Conservation (phyloP, 768 basidiomycete species). For the Rhizopogon sp. region DNA sequence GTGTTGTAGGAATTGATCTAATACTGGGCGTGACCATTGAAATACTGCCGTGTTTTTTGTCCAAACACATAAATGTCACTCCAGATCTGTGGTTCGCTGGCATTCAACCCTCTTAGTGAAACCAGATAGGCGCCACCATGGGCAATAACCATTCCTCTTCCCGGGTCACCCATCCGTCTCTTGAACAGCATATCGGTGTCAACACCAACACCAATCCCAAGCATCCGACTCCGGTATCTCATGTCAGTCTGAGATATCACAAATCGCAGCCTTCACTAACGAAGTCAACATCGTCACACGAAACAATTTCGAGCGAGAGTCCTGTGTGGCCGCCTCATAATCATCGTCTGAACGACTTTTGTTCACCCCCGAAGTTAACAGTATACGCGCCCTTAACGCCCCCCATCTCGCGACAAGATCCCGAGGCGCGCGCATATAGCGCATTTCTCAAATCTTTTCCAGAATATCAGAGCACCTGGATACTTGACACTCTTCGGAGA, state of each 20-base stretch:
- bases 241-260: slow-evolving; percentile 35
- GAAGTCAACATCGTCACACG: slow-evolving; percentile 34
- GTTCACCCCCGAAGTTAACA: slow-evolving; percentile 8
- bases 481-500: slow-evolving; percentile 60
- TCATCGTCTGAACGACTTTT: slow-evolving; percentile 1
- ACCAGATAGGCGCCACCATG: slow-evolving; percentile 15
- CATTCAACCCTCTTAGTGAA: neutral
- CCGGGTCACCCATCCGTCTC: slow-evolving; percentile 15
- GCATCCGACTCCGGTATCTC: slow-evolving; percentile 21
- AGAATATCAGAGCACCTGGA: slow-evolving; percentile 68
- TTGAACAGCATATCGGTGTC: slow-evolving; percentile 2
- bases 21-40: neutral
- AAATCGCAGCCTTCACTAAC: slow-evolving; percentile 30
- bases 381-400: slow-evolving; percentile 24
- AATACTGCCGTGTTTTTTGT: neutral
- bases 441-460: slow-evolving; percentile 40
- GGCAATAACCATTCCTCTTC: slow-evolving; percentile 26
- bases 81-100: no score
- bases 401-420: slow-evolving; percentile 22
- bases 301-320: slow-evolving; percentile 32
- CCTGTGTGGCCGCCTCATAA: slow-evolving; percentile 1
- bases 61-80: neutral
- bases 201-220: slow-evolving; percentile 3
- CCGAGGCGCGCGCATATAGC: slow-evolving; percentile 39
- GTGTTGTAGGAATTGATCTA: neutral